Percentiles rank a stretch among this genome's conserved stretches.
phyloP scores from a whole-genome alignment of 768 basidiomycete species.

The Leccinellum luteum region DNA sequence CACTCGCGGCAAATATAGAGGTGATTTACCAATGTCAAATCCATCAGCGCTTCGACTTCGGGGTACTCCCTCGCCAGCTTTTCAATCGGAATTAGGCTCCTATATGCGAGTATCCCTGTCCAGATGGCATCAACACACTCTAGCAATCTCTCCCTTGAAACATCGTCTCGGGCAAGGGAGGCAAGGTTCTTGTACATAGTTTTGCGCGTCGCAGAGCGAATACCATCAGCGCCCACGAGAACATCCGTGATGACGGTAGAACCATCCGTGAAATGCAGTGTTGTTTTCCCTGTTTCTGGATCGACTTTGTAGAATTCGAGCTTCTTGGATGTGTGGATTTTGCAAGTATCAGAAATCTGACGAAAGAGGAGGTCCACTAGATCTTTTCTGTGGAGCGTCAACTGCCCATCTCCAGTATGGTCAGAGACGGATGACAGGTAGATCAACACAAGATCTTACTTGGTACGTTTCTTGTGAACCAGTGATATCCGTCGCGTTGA shows the following conservation, averaged over 20 bases:
- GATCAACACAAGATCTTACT: conserved; percentile 12
- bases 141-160: conserved; percentile 6
- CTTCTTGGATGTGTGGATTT: conserved; percentile 35
- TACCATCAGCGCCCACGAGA: conserved; percentile 43
- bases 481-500: conserved; percentile 29
- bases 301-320: conserved; percentile 29
- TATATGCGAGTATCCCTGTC: conserved; percentile 41
- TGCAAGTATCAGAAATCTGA: conserved; percentile 27
- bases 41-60: conserved; percentile 21
- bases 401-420: conserved; percentile 23
- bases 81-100: conserved; percentile 33
- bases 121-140: conserved; percentile 35
- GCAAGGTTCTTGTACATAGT: conserved; percentile 24
- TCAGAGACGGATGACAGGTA: background rate
- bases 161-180: conserved; percentile 2
- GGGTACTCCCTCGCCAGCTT: conserved; percentile 34
- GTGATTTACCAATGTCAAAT: conserved; percentile 19
- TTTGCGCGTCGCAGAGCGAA: conserved; percentile 35
- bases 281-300: conserved; percentile 24
- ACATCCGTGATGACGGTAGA: conserved; percentile 36
- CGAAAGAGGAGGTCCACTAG: conserved; percentile 32
- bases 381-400: conserved; percentile 38
- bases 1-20: background rate
- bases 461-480: conserved; percentile 26
- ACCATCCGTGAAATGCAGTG: conserved; percentile 37